phyloP scores from a whole-genome alignment of 164 flowering plant species.

The Protea cynaroides region DNA sequence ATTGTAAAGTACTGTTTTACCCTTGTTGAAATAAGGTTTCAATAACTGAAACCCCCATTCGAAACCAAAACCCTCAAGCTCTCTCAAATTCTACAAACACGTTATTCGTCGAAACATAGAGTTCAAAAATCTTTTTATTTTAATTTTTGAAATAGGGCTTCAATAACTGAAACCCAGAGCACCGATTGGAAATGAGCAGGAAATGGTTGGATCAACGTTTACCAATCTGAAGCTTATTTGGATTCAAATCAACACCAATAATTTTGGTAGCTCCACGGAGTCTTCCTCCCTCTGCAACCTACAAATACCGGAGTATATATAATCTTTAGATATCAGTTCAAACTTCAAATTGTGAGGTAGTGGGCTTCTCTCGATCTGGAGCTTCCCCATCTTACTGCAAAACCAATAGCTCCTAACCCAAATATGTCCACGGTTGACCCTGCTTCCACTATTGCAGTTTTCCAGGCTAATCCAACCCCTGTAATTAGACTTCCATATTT shows the following conservation, averaged over 20 bases:
- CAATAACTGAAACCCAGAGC: no score
- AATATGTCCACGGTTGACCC: conserved; percentile 61
- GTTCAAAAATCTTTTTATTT: no score
- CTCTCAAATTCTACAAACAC: no score
- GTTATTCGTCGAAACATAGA: no score
- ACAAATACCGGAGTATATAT: background rate
- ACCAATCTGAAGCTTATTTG: conserved; percentile 55
- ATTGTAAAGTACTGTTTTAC: no score
- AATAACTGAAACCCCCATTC: no score
- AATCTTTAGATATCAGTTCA: background rate
- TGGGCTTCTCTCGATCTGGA: background rate
- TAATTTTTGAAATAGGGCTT: no score
- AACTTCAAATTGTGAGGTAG: background rate
- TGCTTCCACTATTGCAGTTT: conserved; percentile 40
- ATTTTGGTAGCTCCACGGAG: conserved; percentile 53
- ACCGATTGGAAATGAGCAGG: background rate
- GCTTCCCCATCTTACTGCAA: conserved; percentile 48
- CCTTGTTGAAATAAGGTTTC: no score
- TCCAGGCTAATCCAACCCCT: conserved; percentile 70
- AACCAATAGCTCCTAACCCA: conserved; percentile 65
- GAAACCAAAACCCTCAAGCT: no score
- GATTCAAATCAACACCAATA: conserved; percentile 62
- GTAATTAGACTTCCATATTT: background rate
- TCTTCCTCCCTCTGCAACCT: conserved; percentile 77
- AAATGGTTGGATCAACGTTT: background rate